Conservation (phyloP, 176 grass and related monocot species). For the Bothriochloa decipiens region DNA sequence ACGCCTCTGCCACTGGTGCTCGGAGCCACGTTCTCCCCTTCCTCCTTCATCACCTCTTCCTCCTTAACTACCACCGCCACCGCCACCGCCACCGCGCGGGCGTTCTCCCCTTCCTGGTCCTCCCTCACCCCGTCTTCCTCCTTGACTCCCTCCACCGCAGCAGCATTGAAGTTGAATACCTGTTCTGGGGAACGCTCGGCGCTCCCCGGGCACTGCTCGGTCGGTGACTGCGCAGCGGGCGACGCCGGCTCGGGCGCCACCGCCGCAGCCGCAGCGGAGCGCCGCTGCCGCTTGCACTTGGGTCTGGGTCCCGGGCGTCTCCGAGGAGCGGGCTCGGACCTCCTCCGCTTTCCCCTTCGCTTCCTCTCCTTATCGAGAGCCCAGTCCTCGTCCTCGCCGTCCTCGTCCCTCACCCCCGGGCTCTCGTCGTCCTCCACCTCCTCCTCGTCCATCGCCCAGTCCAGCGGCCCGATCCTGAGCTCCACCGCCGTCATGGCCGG, state of each 20-base stretch:
- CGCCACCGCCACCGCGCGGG: neutral
- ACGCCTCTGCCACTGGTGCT: neutral
- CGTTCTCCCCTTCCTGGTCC: no score
- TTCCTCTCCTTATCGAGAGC: conserved; percentile 11
- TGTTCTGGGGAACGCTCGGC: neutral
- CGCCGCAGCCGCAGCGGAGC: no score
- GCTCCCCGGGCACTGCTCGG: neutral
- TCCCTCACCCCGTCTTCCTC: no score
- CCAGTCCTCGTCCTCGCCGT: conserved; percentile 15
- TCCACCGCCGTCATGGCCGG: conserved; percentile 43
- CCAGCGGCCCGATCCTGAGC: neutral
- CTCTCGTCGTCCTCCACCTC: neutral
- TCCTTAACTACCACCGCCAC: neutral
- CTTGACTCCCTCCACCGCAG: no score
- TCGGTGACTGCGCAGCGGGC: no score
- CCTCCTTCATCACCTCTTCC: neutral
- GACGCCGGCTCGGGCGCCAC: neutral
- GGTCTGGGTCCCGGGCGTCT: conserved; percentile 18
- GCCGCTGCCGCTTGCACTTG: neutral
- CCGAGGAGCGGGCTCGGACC: neutral
- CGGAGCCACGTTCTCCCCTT: neutral
- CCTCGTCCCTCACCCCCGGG: neutral
- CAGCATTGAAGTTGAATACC: neutral
- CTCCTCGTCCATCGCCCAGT: neutral
- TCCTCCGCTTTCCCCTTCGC: neutral